Conservation (phyloP, 345 rosid genomes). For the Aquilaria sinensis region DNA sequence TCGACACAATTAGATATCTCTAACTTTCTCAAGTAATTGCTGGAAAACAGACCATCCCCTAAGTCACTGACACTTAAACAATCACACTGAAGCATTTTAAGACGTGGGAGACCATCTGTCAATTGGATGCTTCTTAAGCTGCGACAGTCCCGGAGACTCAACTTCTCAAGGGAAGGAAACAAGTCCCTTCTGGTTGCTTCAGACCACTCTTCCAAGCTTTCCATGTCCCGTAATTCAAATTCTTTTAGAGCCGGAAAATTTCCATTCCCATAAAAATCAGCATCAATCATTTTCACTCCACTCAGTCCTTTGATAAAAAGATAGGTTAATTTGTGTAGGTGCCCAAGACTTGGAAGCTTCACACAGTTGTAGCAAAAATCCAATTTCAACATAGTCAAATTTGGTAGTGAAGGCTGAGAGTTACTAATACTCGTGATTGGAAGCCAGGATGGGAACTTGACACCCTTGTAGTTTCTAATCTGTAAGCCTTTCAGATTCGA, state of each 20-base stretch:
- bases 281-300: neutral
- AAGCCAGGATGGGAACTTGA: slow-evolving; percentile 1
- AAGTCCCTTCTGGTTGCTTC: neutral
- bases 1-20: too few species aligned
- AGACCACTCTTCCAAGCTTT: neutral
- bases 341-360: neutral
- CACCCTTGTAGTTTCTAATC: neutral
- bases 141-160: too few species aligned
- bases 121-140: neutral
- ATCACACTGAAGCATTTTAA: neutral
- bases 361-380: neutral
- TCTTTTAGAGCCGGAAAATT: slow-evolving; percentile 1
- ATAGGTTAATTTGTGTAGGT: neutral
- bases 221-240: neutral
- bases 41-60: neutral
- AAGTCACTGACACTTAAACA: neutral
- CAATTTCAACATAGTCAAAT: neutral
- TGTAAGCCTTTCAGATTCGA: neutral
- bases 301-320: neutral
- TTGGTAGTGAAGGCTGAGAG: neutral
- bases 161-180: too few species aligned
- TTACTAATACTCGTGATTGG: too few species aligned
- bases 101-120: neutral
- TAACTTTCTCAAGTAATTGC: too few species aligned
- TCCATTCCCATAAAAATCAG: neutral